Conservation (phyloP, 805 yeast species). For the Candida incommunis region DNA sequence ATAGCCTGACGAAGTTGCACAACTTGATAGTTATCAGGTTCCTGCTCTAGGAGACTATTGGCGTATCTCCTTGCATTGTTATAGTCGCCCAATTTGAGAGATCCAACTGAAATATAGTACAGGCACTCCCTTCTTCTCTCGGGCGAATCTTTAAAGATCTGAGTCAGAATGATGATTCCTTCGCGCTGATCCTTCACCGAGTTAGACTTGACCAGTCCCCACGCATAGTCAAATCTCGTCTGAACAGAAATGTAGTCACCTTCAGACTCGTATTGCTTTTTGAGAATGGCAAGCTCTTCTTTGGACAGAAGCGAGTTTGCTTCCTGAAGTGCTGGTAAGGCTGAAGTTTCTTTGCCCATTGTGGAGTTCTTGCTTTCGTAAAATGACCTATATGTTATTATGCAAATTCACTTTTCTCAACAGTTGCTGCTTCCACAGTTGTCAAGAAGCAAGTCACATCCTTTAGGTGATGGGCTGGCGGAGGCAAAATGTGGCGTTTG, state of each 20-base stretch:
- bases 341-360: slow-evolving; percentile 3
- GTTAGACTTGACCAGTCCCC: slow-evolving; percentile 80
- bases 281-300: slow-evolving; percentile 63
- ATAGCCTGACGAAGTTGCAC: slow-evolving; percentile 55
- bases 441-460: no score
- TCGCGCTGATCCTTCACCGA: slow-evolving; percentile 51
- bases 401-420: no score
- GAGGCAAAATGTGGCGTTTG: no score
- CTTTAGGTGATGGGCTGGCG: no score
- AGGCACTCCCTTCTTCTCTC: slow-evolving; percentile 78
- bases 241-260: slow-evolving; percentile 69
- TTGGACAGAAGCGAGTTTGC: slow-evolving; percentile 38
- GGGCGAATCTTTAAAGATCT: slow-evolving; percentile 57
- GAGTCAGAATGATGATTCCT: slow-evolving; percentile 58
- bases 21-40: slow-evolving; percentile 78
- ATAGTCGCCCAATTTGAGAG: slow-evolving; percentile 79
- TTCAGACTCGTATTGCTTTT: slow-evolving; percentile 66
- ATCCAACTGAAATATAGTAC: slow-evolving; percentile 77
- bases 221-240: slow-evolving; percentile 84
- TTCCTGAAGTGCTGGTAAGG: slow-evolving; percentile 14
- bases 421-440: no score
- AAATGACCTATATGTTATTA: no score
- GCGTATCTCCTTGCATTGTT: slow-evolving; percentile 74
- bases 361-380: no score
- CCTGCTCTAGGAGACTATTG: slow-evolving; percentile 60